Evolutionary conservation across 768 basidiomycete genomes (phyloP).

Genomic region (Lentinula detonsa): DNA sequence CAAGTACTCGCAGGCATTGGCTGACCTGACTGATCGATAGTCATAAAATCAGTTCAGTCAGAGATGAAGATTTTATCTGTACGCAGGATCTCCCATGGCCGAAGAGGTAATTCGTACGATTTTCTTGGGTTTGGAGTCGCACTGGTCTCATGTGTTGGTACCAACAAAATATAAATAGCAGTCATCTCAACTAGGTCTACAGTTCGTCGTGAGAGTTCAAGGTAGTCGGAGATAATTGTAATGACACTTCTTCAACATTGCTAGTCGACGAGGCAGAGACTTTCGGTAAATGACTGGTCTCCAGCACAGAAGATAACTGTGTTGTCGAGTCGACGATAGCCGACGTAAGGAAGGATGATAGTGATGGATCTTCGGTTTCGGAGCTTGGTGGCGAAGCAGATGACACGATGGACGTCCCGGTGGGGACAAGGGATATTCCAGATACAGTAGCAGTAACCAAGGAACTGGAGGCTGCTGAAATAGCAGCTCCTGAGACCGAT

Average conservation of each 20-base stretch:
- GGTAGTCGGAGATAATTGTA: background rate
- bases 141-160: too few species aligned
- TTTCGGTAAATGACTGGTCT: background rate
- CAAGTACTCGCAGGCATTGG: background rate
- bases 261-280: background rate
- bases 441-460: background rate
- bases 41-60: background rate
- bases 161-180: too few species aligned
- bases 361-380: background rate
- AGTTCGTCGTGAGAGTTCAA: background rate
- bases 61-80: conserved; percentile 10
- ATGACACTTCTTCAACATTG: background rate
- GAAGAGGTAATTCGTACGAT: background rate
- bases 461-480: background rate
- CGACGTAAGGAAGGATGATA: background rate
- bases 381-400: background rate
- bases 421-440: background rate
- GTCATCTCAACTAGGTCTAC: background rate
- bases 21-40: background rate
- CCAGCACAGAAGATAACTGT: background rate
- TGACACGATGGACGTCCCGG: background rate
- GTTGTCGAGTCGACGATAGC: background rate
- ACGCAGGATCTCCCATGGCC: background rate
- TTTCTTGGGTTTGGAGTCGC: background rate
- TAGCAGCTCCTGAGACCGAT: background rate